Evolutionary conservation across 2,329 filamentous ascomycete species (phyloP).

Genomic region (Neopestalotiopsis sp.): DNA sequence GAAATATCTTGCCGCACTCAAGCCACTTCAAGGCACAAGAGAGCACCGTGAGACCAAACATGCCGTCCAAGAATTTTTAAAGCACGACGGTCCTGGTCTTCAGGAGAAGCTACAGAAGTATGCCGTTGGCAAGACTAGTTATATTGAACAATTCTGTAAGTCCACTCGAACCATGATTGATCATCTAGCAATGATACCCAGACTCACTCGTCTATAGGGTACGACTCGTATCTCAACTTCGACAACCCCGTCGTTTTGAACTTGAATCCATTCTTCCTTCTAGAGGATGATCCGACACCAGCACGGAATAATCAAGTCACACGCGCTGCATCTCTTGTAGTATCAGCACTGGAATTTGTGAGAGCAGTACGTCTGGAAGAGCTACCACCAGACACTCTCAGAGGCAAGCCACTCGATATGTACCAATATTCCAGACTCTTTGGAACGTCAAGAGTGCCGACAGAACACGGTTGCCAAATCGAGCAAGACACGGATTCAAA

Average conservation of each 20-base stretch:
- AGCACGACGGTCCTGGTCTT: conserved; percentile 78
- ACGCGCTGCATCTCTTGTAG: conserved; percentile 86
- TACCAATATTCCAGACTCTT: conserved; percentile 97
- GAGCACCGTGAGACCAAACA: conserved; percentile 84
- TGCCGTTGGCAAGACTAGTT: conserved; percentile 88
- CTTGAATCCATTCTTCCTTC: conserved; percentile 94
- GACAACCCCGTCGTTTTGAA: conserved; percentile 98
- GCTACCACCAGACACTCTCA: conserved; percentile 84
- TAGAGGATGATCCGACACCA: conserved; percentile 96
- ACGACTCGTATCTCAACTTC: conserved; percentile 97
- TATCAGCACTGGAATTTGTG: conserved; percentile 90
- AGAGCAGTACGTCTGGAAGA: conserved; percentile 92
- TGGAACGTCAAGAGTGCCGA: conserved; percentile 91
- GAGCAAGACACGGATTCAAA: conserved; percentile 92
- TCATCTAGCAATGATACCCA: conserved; percentile 23
- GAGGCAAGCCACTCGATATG: conserved; percentile 90
- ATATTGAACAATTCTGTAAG: conserved; percentile 98
- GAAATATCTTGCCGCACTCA: conserved; percentile 79
- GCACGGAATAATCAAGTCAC: conserved; percentile 97
- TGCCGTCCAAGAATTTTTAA: conserved; percentile 83
- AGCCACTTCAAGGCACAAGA: conserved; percentile 78
- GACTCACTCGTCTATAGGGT: conserved; percentile 64
- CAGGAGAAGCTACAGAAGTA: conserved; percentile 92
- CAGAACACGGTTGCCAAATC: conserved; percentile 93
- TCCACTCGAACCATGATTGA: conserved; percentile 27